These are phyloP conservation scores for Poronia punctata DNA, from an alignment of 495 filamentous ascomycete species.

Conservation along the genomic window DNA sequence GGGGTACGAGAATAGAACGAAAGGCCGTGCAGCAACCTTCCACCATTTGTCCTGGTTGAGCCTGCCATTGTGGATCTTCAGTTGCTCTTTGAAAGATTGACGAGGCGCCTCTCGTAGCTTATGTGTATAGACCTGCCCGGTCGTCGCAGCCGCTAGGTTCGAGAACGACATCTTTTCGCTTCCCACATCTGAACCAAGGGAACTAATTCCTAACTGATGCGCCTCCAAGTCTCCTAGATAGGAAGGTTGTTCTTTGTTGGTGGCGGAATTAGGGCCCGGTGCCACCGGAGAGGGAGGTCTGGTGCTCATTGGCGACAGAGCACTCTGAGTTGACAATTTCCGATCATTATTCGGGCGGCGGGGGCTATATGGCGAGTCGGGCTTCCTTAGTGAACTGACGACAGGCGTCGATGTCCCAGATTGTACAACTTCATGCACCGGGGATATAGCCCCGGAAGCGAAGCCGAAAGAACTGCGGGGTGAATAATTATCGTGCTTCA, in stretches of 20 bases:
- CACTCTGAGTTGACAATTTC: neutral
- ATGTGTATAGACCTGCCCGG: constrained; percentile 49
- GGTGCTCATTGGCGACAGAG: neutral
- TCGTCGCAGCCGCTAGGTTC: constrained; percentile 18
- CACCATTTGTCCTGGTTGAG: constrained; percentile 74
- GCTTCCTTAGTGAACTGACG: neutral
- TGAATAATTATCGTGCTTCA: neutral
- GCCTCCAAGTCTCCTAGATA: constrained; percentile 13
- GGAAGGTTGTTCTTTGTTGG: constrained; percentile 12
- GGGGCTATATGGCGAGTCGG: neutral
- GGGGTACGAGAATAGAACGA: constrained; percentile 82
- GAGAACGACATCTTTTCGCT: constrained; percentile 27
- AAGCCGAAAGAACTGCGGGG: neutral
- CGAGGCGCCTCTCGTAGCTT: constrained; percentile 50
- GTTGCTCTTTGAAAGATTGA: constrained; percentile 61
- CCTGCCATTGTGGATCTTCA: constrained; percentile 69
- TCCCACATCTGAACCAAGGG: constrained; percentile 24
- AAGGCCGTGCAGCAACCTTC: constrained; percentile 66
- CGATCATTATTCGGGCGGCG: constrained; percentile 1
- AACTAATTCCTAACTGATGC: neutral
- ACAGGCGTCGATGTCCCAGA: neutral
- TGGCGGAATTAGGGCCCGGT: constrained; percentile 14
- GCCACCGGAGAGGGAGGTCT: neutral
- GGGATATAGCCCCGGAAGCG: neutral
- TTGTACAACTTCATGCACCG: neutral